A percentile compares a stretch with the other conserved stretches of the same genome.
Evolutionary conservation across 192 early-diverging fungal species (phyloP).

Genomic region (Powellomyces hirtus): DNA sequence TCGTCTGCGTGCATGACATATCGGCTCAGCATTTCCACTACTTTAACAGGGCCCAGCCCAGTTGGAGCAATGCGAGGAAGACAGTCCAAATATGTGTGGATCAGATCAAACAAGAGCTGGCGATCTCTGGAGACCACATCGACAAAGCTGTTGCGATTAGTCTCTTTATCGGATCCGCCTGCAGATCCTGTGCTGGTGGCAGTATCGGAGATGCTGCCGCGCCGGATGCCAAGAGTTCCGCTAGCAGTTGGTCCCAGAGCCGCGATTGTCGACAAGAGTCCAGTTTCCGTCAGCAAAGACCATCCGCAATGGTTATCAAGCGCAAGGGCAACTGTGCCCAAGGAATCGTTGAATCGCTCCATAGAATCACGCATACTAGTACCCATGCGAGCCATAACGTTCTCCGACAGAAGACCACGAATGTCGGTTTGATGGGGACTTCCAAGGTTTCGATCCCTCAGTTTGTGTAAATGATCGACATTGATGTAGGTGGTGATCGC

Average conservation of each 20-base stretch:
- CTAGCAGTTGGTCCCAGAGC: slow-evolving; percentile 10
- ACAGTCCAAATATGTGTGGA: slow-evolving; percentile 67
- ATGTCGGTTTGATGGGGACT: slow-evolving; percentile 3
- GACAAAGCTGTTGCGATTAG: not conserved
- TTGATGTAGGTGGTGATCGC: not conserved
- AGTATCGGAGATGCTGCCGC: slow-evolving; percentile 23
- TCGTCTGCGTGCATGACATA: slow-evolving; percentile 88
- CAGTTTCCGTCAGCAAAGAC: slow-evolving; percentile 27
- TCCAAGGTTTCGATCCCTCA: slow-evolving; percentile 6
- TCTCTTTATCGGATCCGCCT: slow-evolving; percentile 3
- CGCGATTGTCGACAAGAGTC: slow-evolving; percentile 4
- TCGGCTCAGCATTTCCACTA: slow-evolving; percentile 78
- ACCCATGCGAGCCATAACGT: slow-evolving; percentile 57
- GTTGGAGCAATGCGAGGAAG: slow-evolving; percentile 71
- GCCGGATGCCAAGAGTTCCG: slow-evolving; percentile 8
- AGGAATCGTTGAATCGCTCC: slow-evolving; percentile 65
- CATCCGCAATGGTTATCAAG: slow-evolving; percentile 55
- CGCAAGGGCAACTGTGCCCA: slow-evolving; percentile 57
- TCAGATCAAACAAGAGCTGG: slow-evolving; percentile 43
- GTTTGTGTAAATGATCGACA: slow-evolving; percentile 25
- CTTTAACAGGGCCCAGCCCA: slow-evolving; percentile 52
- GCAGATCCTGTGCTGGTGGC: not conserved
- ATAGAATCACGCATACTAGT: slow-evolving; percentile 63
- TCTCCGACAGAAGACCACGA: slow-evolving; percentile 42
- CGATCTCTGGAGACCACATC: slow-evolving; percentile 20